These are phyloP conservation scores for Exutisphaerella laricina DNA, from an alignment of 2,329 filamentous ascomycete species.

Conservation along the genomic window DNA sequence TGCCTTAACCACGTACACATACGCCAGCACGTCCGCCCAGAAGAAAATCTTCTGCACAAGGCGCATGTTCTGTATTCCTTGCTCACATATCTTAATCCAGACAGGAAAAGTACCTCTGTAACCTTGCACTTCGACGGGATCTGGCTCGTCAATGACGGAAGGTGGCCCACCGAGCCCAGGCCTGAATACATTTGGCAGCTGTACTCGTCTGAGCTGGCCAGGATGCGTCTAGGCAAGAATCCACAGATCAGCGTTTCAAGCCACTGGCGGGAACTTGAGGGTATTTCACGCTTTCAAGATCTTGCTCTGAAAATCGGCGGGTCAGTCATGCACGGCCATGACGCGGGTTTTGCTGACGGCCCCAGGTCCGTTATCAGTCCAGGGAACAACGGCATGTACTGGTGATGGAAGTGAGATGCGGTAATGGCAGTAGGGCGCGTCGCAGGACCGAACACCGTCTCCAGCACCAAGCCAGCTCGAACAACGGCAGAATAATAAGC, in stretches of 20 bases:
- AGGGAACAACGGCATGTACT: too few species aligned
- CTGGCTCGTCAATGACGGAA: slow-evolving; percentile 10
- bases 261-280: slow-evolving; percentile 12
- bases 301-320: slow-evolving; percentile 12
- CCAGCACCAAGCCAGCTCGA: too few species aligned
- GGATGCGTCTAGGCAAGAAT: slow-evolving; percentile 3
- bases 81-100: slow-evolving; percentile 8
- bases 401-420: too few species aligned
- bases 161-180: slow-evolving; percentile 5
- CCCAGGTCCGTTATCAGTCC: too few species aligned
- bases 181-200: slow-evolving; percentile 9
- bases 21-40: slow-evolving; percentile 13
- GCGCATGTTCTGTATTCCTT: slow-evolving; percentile 7
- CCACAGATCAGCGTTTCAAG: slow-evolving; percentile 10
- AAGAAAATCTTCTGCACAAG: slow-evolving; percentile 12
- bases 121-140: slow-evolving; percentile 14
- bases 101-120: slow-evolving; percentile 8
- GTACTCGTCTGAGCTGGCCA: slow-evolving; percentile 6
- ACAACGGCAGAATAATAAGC: too few species aligned
- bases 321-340: slow-evolving; percentile 1
- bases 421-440: too few species aligned
- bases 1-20: slow-evolving; percentile 12
- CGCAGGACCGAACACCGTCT: too few species aligned
- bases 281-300: slow-evolving; percentile 7
- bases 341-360: too few species aligned